Evolutionary conservation across 2,329 filamentous ascomycete genomes (phyloP).

Genomic region (Pseudocercospora crystallina): DNA sequence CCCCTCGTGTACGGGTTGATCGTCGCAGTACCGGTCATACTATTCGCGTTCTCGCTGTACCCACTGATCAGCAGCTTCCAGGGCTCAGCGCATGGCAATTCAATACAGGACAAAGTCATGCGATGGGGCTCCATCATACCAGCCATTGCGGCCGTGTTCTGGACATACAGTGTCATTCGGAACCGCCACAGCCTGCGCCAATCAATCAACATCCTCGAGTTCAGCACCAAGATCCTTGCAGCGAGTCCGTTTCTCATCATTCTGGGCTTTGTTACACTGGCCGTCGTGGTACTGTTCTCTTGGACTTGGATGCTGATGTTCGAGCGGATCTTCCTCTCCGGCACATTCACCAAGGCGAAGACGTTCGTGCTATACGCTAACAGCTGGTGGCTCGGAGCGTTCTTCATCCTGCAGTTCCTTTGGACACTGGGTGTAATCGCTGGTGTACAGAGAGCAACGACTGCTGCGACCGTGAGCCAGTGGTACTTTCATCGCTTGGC

Average conservation of each 20-base stretch:
- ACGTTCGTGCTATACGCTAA: constrained; percentile 81
- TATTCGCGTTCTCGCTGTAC: constrained; percentile 88
- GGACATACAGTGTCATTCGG: constrained; percentile 80
- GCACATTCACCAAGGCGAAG: constrained; percentile 62
- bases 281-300: constrained; percentile 78
- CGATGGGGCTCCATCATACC: constrained; percentile 81
- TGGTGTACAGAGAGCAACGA: constrained; percentile 85
- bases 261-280: constrained; percentile 77
- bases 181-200: constrained; percentile 78
- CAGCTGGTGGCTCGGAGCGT: constrained; percentile 93
- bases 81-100: constrained; percentile 69
- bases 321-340: constrained; percentile 89
- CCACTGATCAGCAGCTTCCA: constrained; percentile 88
- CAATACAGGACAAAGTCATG: constrained; percentile 86
- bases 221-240: constrained; percentile 81
- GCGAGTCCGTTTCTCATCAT: constrained; percentile 80
- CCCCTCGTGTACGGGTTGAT: constrained; percentile 79
- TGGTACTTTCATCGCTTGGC: constrained; percentile 98
- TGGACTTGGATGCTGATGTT: constrained; percentile 98
- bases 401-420: constrained; percentile 90
- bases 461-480: constrained; percentile 91
- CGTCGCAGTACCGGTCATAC: constrained; percentile 78
- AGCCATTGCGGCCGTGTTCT: constrained; percentile 68
- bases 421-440: constrained; percentile 90
- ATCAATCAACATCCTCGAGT: constrained; percentile 86